A percentile compares a stretch with the other conserved stretches of the same genome.
phyloP scores from a whole-genome alignment of 73 alveolate species.

The Tetrahymena elliotti region DNA sequence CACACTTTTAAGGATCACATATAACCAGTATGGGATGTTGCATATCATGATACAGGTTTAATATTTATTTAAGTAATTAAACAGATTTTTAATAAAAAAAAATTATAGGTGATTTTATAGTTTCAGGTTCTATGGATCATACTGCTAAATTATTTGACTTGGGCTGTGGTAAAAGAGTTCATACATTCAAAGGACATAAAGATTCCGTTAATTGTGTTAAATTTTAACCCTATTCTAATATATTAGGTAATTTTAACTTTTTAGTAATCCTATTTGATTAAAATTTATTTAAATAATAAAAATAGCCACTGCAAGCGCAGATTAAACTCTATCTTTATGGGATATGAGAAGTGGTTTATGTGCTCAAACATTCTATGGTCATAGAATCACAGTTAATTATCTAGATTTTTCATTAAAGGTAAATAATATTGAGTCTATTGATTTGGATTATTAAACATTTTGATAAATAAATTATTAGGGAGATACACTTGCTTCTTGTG shows the following conservation, averaged over 20 bases:
- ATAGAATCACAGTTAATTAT: constrained; percentile 91
- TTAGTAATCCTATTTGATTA: background rate
- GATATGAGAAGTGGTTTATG: constrained; percentile 96
- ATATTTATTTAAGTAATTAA: background rate
- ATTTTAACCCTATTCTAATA: constrained; percentile 90
- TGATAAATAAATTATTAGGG: constrained; percentile 44
- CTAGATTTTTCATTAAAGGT: constrained; percentile 71
- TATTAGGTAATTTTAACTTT: constrained; percentile 34
- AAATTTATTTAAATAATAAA: background rate
- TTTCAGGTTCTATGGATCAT: constrained; percentile 96
- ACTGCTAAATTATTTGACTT: constrained; percentile 92
- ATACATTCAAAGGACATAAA: constrained; percentile 97
- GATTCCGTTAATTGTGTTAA: constrained; percentile 96
- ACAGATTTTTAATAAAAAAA: background rate
- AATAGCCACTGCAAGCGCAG: constrained; percentile 94
- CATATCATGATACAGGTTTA: constrained; percentile 20
- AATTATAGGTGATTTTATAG: constrained; percentile 91
- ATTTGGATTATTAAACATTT: no score
- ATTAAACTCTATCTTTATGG: constrained; percentile 98
- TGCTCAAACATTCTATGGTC: constrained; percentile 98
- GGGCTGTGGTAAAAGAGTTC: constrained; percentile 81
- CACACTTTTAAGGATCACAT: constrained; percentile 96
- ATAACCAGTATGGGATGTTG: constrained; percentile 91
- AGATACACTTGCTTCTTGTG: constrained; percentile 94
- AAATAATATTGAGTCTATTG: no score